These are phyloP conservation scores for Linum usitatissimum DNA, from an alignment of 345 rosid genomes.

Conservation along the genomic window DNA sequence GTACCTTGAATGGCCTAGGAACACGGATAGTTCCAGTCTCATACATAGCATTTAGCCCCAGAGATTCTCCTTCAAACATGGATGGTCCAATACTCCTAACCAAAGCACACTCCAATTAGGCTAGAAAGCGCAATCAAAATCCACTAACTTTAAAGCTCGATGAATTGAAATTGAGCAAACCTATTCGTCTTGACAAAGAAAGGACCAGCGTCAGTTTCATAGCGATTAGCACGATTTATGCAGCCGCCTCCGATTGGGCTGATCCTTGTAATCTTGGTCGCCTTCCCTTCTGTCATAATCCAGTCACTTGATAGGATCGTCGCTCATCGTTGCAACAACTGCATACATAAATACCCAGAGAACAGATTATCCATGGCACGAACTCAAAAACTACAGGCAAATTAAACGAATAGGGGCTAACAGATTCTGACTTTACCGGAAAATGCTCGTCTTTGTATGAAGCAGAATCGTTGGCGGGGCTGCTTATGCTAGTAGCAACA, in stretches of 20 bases:
- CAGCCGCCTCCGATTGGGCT: conserved; percentile 90
- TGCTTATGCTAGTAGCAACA: conserved; percentile 26
- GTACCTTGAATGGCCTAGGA: conserved; percentile 79
- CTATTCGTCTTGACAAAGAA: conserved; percentile 87
- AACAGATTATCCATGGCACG: neutral
- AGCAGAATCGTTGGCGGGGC: conserved; percentile 27
- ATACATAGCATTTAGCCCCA: conserved; percentile 82
- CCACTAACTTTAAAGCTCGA: neutral
- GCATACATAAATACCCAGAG: conserved; percentile 9
- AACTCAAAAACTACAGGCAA: neutral
- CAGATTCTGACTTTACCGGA: conserved; percentile 33
- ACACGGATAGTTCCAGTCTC: conserved; percentile 64
- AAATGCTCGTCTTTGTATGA: conserved; percentile 28
- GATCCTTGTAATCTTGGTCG: conserved; percentile 50
- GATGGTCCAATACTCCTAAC: conserved; percentile 68
- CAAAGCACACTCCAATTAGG: conserved; percentile 1
- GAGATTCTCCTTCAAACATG: conserved; percentile 90
- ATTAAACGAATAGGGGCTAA: neutral
- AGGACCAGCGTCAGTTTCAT: conserved; percentile 70
- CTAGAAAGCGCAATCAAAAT: conserved; percentile 1
- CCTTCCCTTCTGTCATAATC: conserved; percentile 84
- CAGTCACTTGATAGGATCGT: conserved; percentile 77
- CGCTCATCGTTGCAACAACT: conserved; percentile 71
- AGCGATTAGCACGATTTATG: conserved; percentile 65
- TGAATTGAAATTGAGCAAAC: conserved; percentile 17